Evolutionary conservation across 306 rosid genomes (phyloP).

Genomic region (Quercus wislizeni): DNA sequence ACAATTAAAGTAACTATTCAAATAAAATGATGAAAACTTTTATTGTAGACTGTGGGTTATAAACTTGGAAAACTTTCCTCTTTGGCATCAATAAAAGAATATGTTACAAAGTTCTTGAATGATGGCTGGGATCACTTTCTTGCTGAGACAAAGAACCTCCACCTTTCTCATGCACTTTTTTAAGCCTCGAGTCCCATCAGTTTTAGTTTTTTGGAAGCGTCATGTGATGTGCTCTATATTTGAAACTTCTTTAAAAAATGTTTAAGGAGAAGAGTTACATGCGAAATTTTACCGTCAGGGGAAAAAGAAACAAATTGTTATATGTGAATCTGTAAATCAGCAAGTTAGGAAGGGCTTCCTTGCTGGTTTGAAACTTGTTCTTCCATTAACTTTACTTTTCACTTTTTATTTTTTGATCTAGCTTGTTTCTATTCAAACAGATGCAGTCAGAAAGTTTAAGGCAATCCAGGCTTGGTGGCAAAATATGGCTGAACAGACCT

Average conservation of each 20-base stretch:
- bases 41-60: no score
- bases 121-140: neutral
- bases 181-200: neutral
- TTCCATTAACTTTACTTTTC: neutral
- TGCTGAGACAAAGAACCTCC: neutral
- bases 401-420: neutral
- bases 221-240: neutral
- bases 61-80: no score
- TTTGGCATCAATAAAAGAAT: no score
- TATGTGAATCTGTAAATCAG: neutral
- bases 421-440: conserved; percentile 35
- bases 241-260: neutral
- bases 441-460: conserved; percentile 68
- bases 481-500: conserved; percentile 72
- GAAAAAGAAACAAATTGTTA: neutral
- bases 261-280: neutral
- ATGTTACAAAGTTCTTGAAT: neutral
- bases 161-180: neutral
- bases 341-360: neutral
- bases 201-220: neutral
- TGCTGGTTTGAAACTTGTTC: neutral
- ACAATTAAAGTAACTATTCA: neutral
- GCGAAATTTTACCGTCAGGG: neutral
- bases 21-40: no score
- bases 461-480: conserved; percentile 93